Conservation (phyloP, 768 basidiomycete species). For the Rhodotorula paludigena region DNA sequence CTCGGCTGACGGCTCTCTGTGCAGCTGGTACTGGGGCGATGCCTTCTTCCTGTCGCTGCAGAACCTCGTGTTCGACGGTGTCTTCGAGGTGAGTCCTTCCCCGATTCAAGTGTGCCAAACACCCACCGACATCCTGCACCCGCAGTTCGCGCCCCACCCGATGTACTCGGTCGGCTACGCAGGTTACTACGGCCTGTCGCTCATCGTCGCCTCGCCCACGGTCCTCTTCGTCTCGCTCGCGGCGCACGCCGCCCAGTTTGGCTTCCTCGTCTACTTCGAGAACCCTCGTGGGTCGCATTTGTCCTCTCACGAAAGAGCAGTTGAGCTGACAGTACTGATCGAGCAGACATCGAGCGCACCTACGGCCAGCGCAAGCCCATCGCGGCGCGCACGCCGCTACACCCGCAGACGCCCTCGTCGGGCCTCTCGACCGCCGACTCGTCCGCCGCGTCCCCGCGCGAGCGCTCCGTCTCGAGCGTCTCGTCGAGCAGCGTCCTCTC, state of each 20-base stretch:
- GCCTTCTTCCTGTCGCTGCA: constrained; percentile 47
- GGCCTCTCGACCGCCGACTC: background rate
- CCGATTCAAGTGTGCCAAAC: too few relatives aligned
- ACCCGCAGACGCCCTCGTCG: background rate
- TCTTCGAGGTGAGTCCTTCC: constrained; percentile 68
- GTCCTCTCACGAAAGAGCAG: background rate
- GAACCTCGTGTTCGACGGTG: constrained; percentile 88
- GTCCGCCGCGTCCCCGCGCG: background rate
- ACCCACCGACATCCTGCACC: background rate
- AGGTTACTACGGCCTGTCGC: constrained; percentile 81
- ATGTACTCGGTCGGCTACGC: constrained; percentile 81
- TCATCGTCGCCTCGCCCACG: constrained; percentile 79
- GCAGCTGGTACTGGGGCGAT: constrained; percentile 42
- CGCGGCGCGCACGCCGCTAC: constrained; percentile 60
- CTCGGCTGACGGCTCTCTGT: too few relatives aligned
- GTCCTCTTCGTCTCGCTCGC: constrained; percentile 90
- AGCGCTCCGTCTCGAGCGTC: background rate
- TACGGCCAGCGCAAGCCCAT: constrained; percentile 90
- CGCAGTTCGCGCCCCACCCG: constrained; percentile 52
- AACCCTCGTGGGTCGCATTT: constrained; percentile 72
- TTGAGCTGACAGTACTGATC: background rate
- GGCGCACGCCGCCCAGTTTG: constrained; percentile 93
- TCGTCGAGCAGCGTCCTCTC: background rate
- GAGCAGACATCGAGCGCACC: constrained; percentile 78
- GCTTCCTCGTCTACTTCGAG: constrained; percentile 90